Conservation (phyloP, 1,139 yeast species). For the Saccharomyces hybrid region DNA sequence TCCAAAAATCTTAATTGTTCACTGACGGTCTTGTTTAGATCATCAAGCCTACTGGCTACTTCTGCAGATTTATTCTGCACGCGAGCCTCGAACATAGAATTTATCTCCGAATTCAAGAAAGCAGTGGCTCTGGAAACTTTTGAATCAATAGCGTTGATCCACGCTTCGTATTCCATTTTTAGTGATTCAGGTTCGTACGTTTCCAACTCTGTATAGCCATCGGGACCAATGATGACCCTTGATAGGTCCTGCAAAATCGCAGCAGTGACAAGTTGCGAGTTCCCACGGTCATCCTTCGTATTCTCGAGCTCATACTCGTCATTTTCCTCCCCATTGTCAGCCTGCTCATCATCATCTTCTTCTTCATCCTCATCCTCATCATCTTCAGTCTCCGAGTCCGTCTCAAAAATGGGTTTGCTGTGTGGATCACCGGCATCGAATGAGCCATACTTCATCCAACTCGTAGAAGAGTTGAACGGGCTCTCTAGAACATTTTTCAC, state of each 20-base stretch:
- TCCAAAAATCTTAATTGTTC: not conserved
- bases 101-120: not conserved
- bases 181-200: not conserved
- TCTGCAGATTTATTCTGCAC: not conserved
- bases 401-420: constrained; percentile 6
- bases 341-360: constrained; percentile 5
- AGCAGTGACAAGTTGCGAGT: not conserved
- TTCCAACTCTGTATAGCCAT: not conserved
- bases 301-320: constrained; percentile 8
- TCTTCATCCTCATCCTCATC: constrained; percentile 5
- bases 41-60: not conserved
- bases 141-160: constrained; percentile 5
- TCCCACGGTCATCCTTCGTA: constrained; percentile 4
- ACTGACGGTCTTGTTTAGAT: not conserved
- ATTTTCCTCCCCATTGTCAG: constrained; percentile 9
- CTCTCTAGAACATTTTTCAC: constrained; percentile 3
- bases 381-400: constrained; percentile 1
- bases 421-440: not conserved
- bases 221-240: not conserved
- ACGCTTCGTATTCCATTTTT: constrained; percentile 8
- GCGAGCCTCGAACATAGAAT: not conserved
- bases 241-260: not conserved
- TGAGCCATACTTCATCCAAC: constrained; percentile 1
- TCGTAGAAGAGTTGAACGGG: constrained; percentile 6
- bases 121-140: not conserved